phyloP scores from a whole-genome alignment of 2,329 filamentous ascomycete genomes.

The Clarireedia homoeocarpa region DNA sequence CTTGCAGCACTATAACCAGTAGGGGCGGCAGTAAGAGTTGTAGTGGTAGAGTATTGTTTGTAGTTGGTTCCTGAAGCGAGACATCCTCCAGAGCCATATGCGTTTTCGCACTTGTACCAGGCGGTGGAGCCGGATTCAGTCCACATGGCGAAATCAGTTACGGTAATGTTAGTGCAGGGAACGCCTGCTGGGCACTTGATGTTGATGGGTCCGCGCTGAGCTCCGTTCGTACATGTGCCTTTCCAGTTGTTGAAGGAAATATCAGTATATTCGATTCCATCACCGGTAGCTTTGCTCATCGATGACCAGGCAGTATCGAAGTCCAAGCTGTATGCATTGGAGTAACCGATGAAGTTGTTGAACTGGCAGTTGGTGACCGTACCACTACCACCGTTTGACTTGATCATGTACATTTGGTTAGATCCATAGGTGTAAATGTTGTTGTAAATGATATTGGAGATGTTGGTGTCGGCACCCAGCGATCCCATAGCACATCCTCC shows the following conservation, averaged over 20 bases:
- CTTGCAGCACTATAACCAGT: slow-evolving; percentile 8
- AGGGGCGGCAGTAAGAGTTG: slow-evolving; percentile 12
- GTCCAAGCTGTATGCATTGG: slow-evolving; percentile 44
- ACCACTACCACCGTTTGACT: slow-evolving; percentile 50
- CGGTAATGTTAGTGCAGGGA: slow-evolving; percentile 44
- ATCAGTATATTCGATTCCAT: slow-evolving; percentile 45
- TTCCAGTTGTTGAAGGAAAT: slow-evolving; percentile 49
- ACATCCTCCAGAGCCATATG: slow-evolving; percentile 41
- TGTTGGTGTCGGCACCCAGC: slow-evolving; percentile 39
- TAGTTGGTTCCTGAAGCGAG: slow-evolving; percentile 2
- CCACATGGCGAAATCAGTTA: slow-evolving; percentile 46
- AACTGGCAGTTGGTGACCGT: slow-evolving; percentile 42
- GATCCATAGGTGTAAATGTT: slow-evolving; percentile 48
- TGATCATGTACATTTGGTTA: slow-evolving; percentile 58
- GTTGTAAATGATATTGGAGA: slow-evolving; percentile 45
- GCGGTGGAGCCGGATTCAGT: slow-evolving; percentile 37
- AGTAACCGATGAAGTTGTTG: slow-evolving; percentile 52
- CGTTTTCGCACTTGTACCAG: slow-evolving; percentile 40
- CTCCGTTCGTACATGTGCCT: slow-evolving; percentile 43
- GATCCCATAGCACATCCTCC: slow-evolving; percentile 52
- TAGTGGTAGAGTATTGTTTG: slow-evolving; percentile 8
- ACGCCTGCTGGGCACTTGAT: slow-evolving; percentile 41
- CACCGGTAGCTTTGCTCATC: slow-evolving; percentile 34
- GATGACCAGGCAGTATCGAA: slow-evolving; percentile 49
- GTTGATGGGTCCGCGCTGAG: slow-evolving; percentile 43